These are phyloP conservation scores for Petunia secreta DNA, from an alignment of 257 asterid species.

Conservation along the genomic window DNA sequence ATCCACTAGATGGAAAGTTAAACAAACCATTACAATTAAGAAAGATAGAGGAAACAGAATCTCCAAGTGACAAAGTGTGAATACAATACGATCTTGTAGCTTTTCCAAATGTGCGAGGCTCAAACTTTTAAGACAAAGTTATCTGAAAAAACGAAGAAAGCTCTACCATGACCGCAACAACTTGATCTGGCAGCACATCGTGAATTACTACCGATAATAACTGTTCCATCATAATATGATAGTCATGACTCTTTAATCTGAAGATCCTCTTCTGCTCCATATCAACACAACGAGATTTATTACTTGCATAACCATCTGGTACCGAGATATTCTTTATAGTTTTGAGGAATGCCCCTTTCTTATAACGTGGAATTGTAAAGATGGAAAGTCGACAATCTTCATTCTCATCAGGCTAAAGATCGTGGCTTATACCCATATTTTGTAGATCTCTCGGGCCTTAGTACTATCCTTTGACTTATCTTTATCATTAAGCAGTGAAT, in stretches of 20 bases:
- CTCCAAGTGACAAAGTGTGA: neutral
- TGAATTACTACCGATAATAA: neutral
- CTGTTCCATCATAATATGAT: neutral
- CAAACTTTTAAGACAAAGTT: too few relatives aligned
- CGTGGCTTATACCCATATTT: neutral
- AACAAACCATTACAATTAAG: too few relatives aligned
- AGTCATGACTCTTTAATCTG: neutral
- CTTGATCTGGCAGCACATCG: neutral
- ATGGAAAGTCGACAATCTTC: neutral
- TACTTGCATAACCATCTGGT: neutral
- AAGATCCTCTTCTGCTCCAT: neutral
- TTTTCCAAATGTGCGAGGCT: neutral
- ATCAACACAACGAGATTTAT: neutral
- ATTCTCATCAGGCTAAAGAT: neutral
- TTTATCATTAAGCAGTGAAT: neutral
- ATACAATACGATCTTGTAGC: neutral
- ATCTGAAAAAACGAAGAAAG: too few relatives aligned
- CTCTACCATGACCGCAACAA: neutral
- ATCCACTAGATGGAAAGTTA: neutral
- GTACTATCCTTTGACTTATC: neutral
- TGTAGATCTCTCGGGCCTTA: neutral
- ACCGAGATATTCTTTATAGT: neutral
- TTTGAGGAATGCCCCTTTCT: neutral
- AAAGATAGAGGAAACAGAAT: neutral
- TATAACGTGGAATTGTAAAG: neutral